Evolutionary conservation across 495 filamentous ascomycete genomes (phyloP).

Genomic region (Beverwykella pulmonaria): DNA sequence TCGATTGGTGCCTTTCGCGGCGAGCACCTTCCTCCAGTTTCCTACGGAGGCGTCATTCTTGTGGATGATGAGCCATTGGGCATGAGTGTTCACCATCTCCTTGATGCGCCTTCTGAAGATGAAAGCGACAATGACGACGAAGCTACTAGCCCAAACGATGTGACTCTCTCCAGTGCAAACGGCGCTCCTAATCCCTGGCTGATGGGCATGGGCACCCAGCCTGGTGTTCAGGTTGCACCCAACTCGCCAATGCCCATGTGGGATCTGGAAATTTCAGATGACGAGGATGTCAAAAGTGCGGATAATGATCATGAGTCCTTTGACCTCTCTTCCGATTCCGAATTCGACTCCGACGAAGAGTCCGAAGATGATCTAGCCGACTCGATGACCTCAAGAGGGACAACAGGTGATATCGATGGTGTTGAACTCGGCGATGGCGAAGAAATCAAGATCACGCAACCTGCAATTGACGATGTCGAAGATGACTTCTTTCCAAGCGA

Average conservation of each 20-base stretch:
- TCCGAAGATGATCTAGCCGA: slow-evolving; percentile 18
- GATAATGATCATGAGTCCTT: slow-evolving; percentile 39
- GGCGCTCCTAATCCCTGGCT: slow-evolving; percentile 29
- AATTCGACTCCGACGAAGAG: slow-evolving; percentile 48
- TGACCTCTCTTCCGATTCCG: slow-evolving; percentile 47
- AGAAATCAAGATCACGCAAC: slow-evolving; percentile 76
- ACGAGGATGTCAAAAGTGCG: slow-evolving; percentile 32
- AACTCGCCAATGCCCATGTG: slow-evolving; percentile 12
- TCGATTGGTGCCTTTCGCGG: slow-evolving; percentile 90
- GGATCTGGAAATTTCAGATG: slow-evolving; percentile 42
- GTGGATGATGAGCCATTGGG: slow-evolving; percentile 83
- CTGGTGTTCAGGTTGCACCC: slow-evolving; percentile 28
- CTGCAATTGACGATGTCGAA: slow-evolving; percentile 83
- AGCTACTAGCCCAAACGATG: slow-evolving; percentile 24
- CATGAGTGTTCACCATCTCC: slow-evolving; percentile 94
- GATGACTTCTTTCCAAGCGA: slow-evolving; percentile 70
- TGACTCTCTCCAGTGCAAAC: slow-evolving; percentile 32
- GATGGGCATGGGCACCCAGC: slow-evolving; percentile 34
- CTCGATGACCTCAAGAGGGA: slow-evolving; percentile 18
- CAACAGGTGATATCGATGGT: slow-evolving; percentile 75
- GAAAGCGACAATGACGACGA: slow-evolving; percentile 23
- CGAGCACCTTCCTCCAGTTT: slow-evolving; percentile 83
- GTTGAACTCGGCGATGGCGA: slow-evolving; percentile 73
- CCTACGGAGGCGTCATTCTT: slow-evolving; percentile 82
- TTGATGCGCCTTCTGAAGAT: slow-evolving; percentile 74